These are phyloP conservation scores for Ganoderma leucocontextum DNA, from an alignment of 1,284 basidiomycete genomes.

Conservation along the genomic window DNA sequence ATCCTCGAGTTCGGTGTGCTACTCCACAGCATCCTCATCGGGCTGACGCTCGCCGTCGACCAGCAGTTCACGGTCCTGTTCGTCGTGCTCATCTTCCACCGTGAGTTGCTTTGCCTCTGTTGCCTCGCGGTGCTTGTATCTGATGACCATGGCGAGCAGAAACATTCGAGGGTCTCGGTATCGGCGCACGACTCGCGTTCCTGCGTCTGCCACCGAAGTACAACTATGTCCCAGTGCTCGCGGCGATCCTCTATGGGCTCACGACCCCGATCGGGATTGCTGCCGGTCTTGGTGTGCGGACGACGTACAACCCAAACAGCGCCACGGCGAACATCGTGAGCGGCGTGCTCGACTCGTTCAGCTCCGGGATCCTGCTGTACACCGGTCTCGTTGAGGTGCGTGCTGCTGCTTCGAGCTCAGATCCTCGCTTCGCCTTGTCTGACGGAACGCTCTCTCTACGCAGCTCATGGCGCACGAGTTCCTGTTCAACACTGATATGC, in stretches of 20 bases:
- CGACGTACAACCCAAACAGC: conserved; percentile 83
- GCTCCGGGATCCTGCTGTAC: conserved; percentile 90
- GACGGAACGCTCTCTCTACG: conserved; percentile 6
- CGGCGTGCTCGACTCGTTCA: conserved; percentile 87
- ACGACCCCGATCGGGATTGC: conserved; percentile 89
- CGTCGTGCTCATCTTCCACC: conserved; percentile 91
- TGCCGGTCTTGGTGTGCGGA: conserved; percentile 83
- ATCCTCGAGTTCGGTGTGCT: conserved; percentile 95
- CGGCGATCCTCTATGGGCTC: conserved; percentile 76
- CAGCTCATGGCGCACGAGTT: conserved; percentile 93
- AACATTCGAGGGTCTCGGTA: conserved; percentile 91
- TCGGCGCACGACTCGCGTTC: conserved; percentile 86
- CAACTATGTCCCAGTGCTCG: conserved; percentile 69
- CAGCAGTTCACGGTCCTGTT: conserved; percentile 86
- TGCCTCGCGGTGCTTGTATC: neutral
- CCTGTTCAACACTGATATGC: conserved; percentile 87
- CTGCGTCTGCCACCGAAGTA: conserved; percentile 70
- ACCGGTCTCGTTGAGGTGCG: conserved; percentile 89
- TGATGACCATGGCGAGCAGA: conserved; percentile 51
- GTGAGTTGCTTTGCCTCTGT: conserved; percentile 49
- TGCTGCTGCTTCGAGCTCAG: conserved; percentile 10
- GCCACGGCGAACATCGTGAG: conserved; percentile 81
- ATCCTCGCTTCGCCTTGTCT: conserved; percentile 1
- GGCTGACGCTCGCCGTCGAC: conserved; percentile 91
- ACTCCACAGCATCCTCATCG: conserved; percentile 90